A percentile compares a stretch with the other conserved stretches of the same genome.
Evolutionary conservation across 1,139 yeast species (phyloP).

Genomic region (Pichiaceae sp.): DNA sequence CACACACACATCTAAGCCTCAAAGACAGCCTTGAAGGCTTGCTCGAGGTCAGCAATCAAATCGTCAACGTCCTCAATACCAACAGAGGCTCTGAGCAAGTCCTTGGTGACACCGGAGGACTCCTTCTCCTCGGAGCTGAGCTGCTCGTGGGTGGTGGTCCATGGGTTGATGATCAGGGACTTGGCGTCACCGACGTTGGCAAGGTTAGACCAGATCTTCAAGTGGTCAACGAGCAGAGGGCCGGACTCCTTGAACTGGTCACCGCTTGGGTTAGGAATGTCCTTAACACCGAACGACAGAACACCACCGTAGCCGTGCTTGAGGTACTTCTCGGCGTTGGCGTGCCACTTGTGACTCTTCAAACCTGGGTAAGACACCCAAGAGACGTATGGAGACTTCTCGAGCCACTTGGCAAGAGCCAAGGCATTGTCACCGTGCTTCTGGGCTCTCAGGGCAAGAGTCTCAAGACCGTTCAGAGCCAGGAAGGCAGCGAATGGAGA

Average conservation of each 20-base stretch:
- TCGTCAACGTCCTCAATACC: conserved; percentile 91
- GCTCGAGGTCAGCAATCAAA: conserved; percentile 78
- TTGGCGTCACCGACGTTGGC: conserved; percentile 97
- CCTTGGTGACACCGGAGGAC: conserved; percentile 80
- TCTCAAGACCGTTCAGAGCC: conserved; percentile 85
- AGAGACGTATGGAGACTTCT: conserved; percentile 59
- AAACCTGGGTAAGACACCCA: conserved; percentile 94
- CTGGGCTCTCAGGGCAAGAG: conserved; percentile 86
- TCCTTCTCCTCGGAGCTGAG: conserved; percentile 70
- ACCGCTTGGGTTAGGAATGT: conserved; percentile 34
- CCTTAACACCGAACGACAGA: conserved; percentile 81
- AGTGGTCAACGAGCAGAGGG: conserved; percentile 71
- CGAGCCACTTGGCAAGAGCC: conserved; percentile 70
- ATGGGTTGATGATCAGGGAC: conserved; percentile 92
- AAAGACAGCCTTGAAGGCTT: conserved; percentile 44
- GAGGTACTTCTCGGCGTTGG: conserved; percentile 74
- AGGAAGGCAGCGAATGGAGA: conserved; percentile 87
- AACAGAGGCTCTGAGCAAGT: conserved; percentile 78
- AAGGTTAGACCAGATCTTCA: conserved; percentile 80
- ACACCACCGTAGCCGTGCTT: conserved; percentile 78
- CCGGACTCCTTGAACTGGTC: conserved; percentile 63
- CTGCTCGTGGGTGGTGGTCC: conserved; percentile 92
- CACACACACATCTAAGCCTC: too few species aligned
- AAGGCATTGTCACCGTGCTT: conserved; percentile 85
- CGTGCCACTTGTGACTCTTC: conserved; percentile 74